Evolutionary conservation across 306 rosid species (phyloP).

Genomic region (Vachellia collinsii): DNA sequence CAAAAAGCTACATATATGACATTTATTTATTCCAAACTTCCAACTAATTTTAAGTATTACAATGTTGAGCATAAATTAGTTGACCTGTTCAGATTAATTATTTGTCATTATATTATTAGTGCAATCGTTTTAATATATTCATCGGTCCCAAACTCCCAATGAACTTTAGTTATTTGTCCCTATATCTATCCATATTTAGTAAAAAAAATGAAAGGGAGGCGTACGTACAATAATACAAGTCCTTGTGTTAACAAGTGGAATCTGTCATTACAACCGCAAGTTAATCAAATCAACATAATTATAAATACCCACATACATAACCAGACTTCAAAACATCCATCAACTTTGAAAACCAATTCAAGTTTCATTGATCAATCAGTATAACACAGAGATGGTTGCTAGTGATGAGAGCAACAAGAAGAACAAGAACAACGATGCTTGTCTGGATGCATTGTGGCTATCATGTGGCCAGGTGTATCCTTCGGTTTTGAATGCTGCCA

Average conservation of each 20-base stretch:
- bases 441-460: not conserved
- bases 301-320: not conserved
- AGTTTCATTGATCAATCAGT: not conserved
- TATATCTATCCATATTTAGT: too few relatives aligned
- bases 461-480: not conserved
- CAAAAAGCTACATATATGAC: not conserved
- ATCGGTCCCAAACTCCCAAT: not conserved
- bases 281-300: not conserved
- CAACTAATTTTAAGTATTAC: not conserved
- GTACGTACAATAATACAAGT: not conserved
- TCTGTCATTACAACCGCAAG: not conserved
- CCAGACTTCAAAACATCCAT: not conserved
- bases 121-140: not conserved
- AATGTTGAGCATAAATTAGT: too few relatives aligned
- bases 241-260: not conserved
- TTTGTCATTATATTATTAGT: not conserved
- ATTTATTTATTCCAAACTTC: not conserved
- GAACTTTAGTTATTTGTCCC: too few relatives aligned
- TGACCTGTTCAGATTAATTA: not conserved
- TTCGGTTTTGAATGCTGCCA: slow-evolving; percentile 12
- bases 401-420: not conserved
- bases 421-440: not conserved
- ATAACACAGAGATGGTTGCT: not conserved
- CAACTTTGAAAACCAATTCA: not conserved
- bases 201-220: not conserved